Base-by-base conservation (phyloP, 202 grass and related monocot species). In the Sporobolus alterniflorus region DNA sequence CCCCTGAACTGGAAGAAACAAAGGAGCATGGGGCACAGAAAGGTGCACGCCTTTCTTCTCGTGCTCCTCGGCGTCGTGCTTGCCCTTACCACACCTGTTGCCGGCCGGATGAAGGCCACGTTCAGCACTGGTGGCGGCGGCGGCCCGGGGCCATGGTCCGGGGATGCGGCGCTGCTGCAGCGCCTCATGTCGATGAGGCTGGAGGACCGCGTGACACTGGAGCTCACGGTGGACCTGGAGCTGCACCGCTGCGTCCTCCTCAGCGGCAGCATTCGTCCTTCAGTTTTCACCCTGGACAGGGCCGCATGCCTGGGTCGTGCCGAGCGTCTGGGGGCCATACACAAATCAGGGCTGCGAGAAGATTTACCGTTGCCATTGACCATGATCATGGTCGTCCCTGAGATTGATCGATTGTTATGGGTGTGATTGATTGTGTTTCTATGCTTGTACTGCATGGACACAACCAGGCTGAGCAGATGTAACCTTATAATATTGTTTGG, bases 241-340 rank as follows among this genome's bases (percentile, higher is more conserved):
- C 65, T 79, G 11, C 83, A 86, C 59, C 75, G 75, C 6, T 55
- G 83, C 33, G 18, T 86, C 67, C 83, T 86, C 24, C 66, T 52
- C n/a, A 14, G 30, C 14, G 0, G 2, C 32, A 0, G 0, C 48
- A 3, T n/a, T n/a, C n/a, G n/a, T n/a, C n/a, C n/a, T n/a, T n/a
- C n/a, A n/a, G n/a, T n/a, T n/a, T n/a, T n/a, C n/a, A n/a, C n/a
- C n/a, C n/a, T 1, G 36, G 36, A 21, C 21, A 5, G 0, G 7
- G 4, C 77, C 0, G 46, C 25, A 1, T 86, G 88, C 51, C 0
- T 2, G n/a, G 20, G 12, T 0, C 34, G 21, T 90, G 88, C 67
- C 22, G 20, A 14, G 71, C 17, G 3, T 13, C 0, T 1, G 83
- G 82, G 7, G 3, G 16, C 9, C 77, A 1, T 86, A 82, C 83